A percentile compares a stretch with the other conserved stretches of the same genome.
phyloP scores from a whole-genome alignment of 345 rosid genomes.

The Lepidium aucheri region DNA sequence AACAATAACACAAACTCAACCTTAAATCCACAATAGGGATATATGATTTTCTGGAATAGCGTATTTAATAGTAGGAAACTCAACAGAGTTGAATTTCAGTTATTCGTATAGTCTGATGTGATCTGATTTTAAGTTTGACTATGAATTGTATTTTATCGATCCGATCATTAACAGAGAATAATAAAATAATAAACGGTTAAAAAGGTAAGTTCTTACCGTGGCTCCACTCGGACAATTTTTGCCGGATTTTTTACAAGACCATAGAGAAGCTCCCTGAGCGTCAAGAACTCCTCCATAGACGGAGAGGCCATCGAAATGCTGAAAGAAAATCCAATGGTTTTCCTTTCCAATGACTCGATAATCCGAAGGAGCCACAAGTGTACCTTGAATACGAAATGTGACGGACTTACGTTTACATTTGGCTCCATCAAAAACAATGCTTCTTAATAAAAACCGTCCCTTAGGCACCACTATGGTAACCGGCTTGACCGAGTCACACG shows the following conservation, averaged over 20 bases:
- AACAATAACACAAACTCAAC: no score
- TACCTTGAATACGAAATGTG: constrained; percentile 41
- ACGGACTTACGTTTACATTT: constrained; percentile 50
- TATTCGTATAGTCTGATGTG: no score
- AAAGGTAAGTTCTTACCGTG: constrained; percentile 35
- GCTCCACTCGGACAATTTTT: constrained; percentile 42
- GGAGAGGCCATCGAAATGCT: constrained; percentile 38
- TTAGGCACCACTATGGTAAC: constrained; percentile 44
- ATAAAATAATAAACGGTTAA: neutral
- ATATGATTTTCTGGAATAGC: no score
- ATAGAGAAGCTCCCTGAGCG: constrained; percentile 51
- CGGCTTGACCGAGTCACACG: constrained; percentile 42
- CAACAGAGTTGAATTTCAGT: no score
- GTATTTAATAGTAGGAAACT: no score
- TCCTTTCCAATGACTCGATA: constrained; percentile 34
- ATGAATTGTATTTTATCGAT: no score
- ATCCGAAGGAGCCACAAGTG: constrained; percentile 58
- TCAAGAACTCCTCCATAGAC: constrained; percentile 56
- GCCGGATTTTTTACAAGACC: constrained; percentile 62
- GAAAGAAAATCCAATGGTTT: constrained; percentile 41
- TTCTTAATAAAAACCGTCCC: constrained; percentile 36
- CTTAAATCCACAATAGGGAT: no score
- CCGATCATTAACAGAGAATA: no score
- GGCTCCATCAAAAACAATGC: constrained; percentile 37
- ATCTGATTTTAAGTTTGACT: no score